Conservation (phyloP, 345 rosid species). For the Corchorus olitorius region DNA sequence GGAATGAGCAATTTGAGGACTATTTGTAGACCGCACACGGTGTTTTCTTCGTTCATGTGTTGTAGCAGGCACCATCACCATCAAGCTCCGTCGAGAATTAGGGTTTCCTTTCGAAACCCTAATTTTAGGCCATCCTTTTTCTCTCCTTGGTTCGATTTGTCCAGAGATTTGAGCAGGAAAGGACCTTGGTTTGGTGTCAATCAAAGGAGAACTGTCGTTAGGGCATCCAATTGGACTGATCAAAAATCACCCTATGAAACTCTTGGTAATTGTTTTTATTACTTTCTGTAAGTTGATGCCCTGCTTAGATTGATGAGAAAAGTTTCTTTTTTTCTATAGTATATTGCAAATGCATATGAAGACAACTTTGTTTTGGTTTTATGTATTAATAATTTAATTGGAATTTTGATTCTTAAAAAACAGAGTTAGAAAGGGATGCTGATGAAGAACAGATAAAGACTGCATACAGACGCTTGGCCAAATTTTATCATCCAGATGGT, state of each 20-base stretch:
- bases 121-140: constrained; percentile 35
- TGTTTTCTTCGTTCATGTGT: constrained; percentile 56
- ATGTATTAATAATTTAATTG: neutral
- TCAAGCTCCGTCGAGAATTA: constrained; percentile 44
- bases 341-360: neutral
- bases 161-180: constrained; percentile 35
- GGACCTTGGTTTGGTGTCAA: constrained; percentile 54
- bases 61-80: constrained; percentile 34
- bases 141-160: constrained; percentile 47
- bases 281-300: neutral
- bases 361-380: neutral
- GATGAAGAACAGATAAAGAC: constrained; percentile 84
- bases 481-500: constrained; percentile 98
- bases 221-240: constrained; percentile 70
- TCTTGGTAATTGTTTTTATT: constrained; percentile 53
- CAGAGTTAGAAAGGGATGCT: constrained; percentile 84
- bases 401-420: constrained; percentile 1
- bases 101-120: constrained; percentile 58
- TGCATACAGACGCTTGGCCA: constrained; percentile 89
- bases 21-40: constrained; percentile 60
- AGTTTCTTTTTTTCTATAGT: neutral
- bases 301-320: constrained; percentile 19
- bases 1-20: constrained; percentile 66
- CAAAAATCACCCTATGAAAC: constrained; percentile 89
- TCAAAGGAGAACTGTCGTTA: constrained; percentile 61